Base-by-base conservation (phyloP, 495 filamentous ascomycete species). In the Penicillium robsamsonii region DNA sequence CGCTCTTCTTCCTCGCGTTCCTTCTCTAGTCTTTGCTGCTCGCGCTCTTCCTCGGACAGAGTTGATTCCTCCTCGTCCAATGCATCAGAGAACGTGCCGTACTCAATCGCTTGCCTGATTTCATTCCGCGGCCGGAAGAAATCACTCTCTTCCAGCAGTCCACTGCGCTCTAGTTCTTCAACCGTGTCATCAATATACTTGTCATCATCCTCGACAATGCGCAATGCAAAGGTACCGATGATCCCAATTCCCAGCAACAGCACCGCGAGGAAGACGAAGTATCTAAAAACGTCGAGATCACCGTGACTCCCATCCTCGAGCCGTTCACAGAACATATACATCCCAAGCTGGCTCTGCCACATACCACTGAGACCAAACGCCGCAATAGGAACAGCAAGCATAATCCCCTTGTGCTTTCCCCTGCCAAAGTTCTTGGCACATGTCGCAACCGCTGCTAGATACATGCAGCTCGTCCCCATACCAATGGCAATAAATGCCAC, bases 361-460 rank as follows among this genome's bases (percentile, higher is more conserved):
- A 98, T 90, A 5, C 90, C 89, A 62, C 92, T 96, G 46, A 98
- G 72, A 11, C 94, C 94, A 67, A 96, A 96, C 3, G 88, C 84
- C 0, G 94, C 91, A 75, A 98, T 97, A 7, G 94, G 94, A 49
- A 90, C 71, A 22, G 92, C 93, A 50, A 98, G 75, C 64, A 95
- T 92, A 53, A 98, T 70, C 0, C 94, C 93, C 67, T 91, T 88
- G 62, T 95, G 84, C 65, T 87, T 91, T 4, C 92, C 90, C 38
- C 86, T 78, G 18, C 93, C 90, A 69, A 97, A 97, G 71, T 96
- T 97, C 83, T 98, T 98, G 24, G 93, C 94, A 57, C 91, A 96
- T 2, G 92, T 96, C 22, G 94, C 91, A 29, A 98, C 87, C 0
- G 89, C 88, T 35, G 83, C 80, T 25, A 97, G 68, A 67, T 97